phyloP scores from a whole-genome alignment of 2,329 filamentous ascomycete genomes.

The Penicillium sp. region DNA sequence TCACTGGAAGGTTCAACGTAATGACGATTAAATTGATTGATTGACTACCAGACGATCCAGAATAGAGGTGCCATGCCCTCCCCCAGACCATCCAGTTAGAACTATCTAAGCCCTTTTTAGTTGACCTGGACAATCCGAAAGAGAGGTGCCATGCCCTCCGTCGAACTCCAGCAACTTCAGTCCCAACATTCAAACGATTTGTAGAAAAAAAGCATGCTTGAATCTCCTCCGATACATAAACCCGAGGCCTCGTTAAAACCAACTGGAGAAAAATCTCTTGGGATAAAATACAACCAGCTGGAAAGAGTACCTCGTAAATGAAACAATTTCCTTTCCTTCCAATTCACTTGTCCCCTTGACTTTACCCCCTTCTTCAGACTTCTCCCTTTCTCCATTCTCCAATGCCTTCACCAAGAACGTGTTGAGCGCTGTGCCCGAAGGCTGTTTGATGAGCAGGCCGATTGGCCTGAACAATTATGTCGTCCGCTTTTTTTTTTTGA shows the following conservation, averaged over 20 bases:
- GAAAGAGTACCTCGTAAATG: conserved; percentile 11
- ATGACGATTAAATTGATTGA: neutral
- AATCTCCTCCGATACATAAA: neutral
- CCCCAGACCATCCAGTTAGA: neutral
- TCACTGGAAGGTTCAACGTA: too few relatives aligned
- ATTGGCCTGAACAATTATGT: too few relatives aligned
- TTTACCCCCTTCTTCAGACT: neutral
- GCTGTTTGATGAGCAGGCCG: too few relatives aligned
- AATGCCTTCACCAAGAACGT: neutral
- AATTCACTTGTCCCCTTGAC: neutral
- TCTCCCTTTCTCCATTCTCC: neutral
- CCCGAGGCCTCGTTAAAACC: conserved; percentile 12
- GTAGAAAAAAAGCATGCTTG: too few relatives aligned
- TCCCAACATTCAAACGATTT: too few relatives aligned
- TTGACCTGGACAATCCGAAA: neutral
- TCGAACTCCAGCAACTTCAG: neutral
- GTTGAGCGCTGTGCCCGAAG: too few relatives aligned
- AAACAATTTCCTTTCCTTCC: neutral
- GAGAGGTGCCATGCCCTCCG: conserved; percentile 9
- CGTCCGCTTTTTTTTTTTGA: neutral
- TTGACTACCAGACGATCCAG: neutral
- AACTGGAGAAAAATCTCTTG: conserved; percentile 1
- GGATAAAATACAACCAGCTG: conserved; percentile 8
- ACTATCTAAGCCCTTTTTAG: neutral
- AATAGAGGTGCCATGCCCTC: conserved; percentile 10